A percentile compares a stretch with the other conserved stretches of the same genome.
phyloP scores from a whole-genome alignment of 2,329 filamentous ascomycete genomes.

The Dactylellina drechsleri region DNA sequence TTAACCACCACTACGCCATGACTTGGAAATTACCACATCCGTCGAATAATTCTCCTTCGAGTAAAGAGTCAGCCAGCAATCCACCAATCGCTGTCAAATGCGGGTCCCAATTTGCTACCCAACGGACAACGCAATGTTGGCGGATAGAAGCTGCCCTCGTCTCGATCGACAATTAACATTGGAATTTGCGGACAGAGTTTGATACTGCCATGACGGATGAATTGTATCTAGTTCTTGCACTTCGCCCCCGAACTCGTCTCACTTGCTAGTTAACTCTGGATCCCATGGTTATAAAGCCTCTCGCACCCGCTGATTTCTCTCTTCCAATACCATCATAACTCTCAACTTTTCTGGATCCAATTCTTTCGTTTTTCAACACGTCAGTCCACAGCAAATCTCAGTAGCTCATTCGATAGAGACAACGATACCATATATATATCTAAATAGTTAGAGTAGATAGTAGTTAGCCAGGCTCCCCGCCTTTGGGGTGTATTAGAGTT shows the following conservation, averaged over 20 bases:
- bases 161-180: constrained; percentile 33
- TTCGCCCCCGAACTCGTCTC: too few species aligned
- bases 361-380: too few species aligned
- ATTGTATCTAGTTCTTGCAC: too few species aligned
- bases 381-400: too few species aligned
- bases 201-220: neutral
- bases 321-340: too few species aligned
- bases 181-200: constrained; percentile 37
- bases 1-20: constrained; percentile 1
- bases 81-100: constrained; percentile 21
- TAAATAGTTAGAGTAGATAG: too few species aligned
- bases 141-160: constrained; percentile 12
- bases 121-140: constrained; percentile 7
- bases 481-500: too few species aligned
- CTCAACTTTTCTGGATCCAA: too few species aligned
- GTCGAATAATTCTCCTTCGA: constrained; percentile 14
- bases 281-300: too few species aligned
- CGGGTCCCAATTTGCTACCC: constrained; percentile 9
- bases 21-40: constrained; percentile 20
- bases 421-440: neutral
- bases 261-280: too few species aligned
- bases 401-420: too few species aligned
- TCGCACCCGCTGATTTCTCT: too few species aligned
- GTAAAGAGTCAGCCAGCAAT: neutral
- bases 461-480: neutral